These are phyloP conservation scores for Auriscalpium microsporum DNA, from an alignment of 768 basidiomycete genomes.

Conservation along the genomic window DNA sequence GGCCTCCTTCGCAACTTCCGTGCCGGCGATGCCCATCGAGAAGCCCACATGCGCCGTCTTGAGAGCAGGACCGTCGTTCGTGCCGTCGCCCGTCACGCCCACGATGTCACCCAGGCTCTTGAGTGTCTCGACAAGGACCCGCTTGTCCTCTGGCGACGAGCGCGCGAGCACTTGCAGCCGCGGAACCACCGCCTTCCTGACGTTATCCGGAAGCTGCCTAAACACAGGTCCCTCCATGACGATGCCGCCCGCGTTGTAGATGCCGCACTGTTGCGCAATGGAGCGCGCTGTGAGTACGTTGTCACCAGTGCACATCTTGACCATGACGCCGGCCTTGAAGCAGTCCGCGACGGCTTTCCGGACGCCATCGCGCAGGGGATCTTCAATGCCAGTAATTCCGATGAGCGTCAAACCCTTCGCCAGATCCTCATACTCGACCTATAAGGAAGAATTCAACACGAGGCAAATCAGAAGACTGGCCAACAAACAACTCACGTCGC, in stretches of 20 bases:
- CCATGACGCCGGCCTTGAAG: slow-evolving; percentile 77
- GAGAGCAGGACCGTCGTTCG: slow-evolving; percentile 94
- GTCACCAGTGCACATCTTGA: slow-evolving; percentile 99
- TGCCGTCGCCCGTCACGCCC: slow-evolving; percentile 96
- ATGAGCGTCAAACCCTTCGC: slow-evolving; percentile 74
- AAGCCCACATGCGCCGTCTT: slow-evolving; percentile 96
- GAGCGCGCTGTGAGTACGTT: slow-evolving; percentile 94
- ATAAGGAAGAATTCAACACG: neutral
- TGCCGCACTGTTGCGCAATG: slow-evolving; percentile 93
- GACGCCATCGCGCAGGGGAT: slow-evolving; percentile 88
- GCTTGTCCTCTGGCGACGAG: slow-evolving; percentile 96
- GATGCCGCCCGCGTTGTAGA: slow-evolving; percentile 87
- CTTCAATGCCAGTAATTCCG: slow-evolving; percentile 91
- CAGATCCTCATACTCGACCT: slow-evolving; percentile 66
- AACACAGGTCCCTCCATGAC: slow-evolving; percentile 98
- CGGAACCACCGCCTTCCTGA: slow-evolving; percentile 79
- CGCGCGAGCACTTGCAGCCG: slow-evolving; percentile 94
- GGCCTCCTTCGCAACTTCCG: slow-evolving; percentile 97
- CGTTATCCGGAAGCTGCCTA: slow-evolving; percentile 59
- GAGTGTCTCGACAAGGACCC: slow-evolving; percentile 81
- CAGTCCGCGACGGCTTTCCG: slow-evolving; percentile 83
- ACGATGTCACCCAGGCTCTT: slow-evolving; percentile 84
- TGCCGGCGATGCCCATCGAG: slow-evolving; percentile 94
- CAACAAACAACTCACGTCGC: slow-evolving; percentile 39
- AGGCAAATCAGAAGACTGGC: neutral